These are phyloP conservation scores for Calonectria multiphialidica DNA, from an alignment of 2,329 filamentous ascomycete genomes.

Conservation along the genomic window DNA sequence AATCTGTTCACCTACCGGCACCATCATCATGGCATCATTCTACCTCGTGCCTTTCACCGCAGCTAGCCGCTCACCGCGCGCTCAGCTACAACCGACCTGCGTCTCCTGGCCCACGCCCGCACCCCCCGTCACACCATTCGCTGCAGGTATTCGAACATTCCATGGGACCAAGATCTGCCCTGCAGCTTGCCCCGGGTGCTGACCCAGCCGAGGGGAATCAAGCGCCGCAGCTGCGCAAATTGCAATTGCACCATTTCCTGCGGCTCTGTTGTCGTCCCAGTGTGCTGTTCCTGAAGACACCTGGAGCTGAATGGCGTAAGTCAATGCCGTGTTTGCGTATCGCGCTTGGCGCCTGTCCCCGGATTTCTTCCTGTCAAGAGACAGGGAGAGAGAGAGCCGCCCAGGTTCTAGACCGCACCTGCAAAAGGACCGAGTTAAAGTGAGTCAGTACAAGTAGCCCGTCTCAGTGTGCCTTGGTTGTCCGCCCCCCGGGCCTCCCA, in stretches of 20 bases:
- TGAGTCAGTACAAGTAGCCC: not conserved
- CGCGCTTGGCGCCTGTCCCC: slow-evolving; percentile 10
- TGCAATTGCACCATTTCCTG: slow-evolving; percentile 35
- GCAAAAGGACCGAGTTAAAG: not conserved
- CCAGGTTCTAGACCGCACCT: not conserved
- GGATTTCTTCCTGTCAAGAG: not conserved
- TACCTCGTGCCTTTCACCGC: slow-evolving; percentile 3
- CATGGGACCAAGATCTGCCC: slow-evolving; percentile 25
- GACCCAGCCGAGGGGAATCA: not conserved
- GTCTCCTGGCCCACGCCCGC: not conserved
- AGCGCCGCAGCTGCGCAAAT: slow-evolving; percentile 17
- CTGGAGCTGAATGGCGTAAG: slow-evolving; percentile 25
- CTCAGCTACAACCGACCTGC: not conserved
- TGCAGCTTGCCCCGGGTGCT: slow-evolving; percentile 23
- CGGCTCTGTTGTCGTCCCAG: slow-evolving; percentile 29
- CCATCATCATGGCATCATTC: slow-evolving; percentile 23
- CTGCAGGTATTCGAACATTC: slow-evolving; percentile 31
- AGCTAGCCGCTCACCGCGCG: slow-evolving; percentile 12
- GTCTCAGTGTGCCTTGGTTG: not conserved
- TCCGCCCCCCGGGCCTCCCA: not conserved
- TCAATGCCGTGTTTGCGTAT: slow-evolving; percentile 18
- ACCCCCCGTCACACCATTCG: slow-evolving; percentile 29
- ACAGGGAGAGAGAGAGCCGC: not conserved
- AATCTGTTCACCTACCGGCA: not conserved
- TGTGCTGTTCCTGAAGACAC: not conserved